These are phyloP conservation scores for Gentiana macrophylla DNA, from an alignment of 257 asterid genomes.

Conservation along the genomic window DNA sequence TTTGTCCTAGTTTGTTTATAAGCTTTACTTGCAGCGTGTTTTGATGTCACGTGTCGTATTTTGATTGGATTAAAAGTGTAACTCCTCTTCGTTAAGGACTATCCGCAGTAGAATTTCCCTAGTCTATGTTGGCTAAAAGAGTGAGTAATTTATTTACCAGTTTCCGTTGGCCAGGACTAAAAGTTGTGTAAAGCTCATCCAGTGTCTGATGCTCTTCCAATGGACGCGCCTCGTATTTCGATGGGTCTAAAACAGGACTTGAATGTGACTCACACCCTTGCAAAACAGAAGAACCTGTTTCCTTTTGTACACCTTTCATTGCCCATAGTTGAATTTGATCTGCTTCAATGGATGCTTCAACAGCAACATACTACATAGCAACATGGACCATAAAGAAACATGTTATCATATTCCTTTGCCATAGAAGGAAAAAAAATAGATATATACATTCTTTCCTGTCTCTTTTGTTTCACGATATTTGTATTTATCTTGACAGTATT, in stretches of 20 bases:
- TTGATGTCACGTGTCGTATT: too few species aligned
- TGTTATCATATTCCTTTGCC: background rate
- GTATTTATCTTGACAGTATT: too few species aligned
- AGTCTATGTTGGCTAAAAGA: too few species aligned
- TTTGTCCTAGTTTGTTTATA: too few species aligned
- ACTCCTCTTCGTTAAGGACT: too few species aligned
- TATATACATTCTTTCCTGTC: too few species aligned
- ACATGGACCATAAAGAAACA: conserved; percentile 4
- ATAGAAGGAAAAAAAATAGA: background rate
- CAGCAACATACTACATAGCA: conserved; percentile 69
- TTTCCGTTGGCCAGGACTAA: conserved; percentile 45
- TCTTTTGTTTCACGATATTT: too few species aligned
- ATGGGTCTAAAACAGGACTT: conserved; percentile 22
- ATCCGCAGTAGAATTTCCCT: too few species aligned
- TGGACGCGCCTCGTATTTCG: conserved; percentile 30
- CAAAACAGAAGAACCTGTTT: conserved; percentile 8
- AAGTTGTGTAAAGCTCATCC: conserved; percentile 54
- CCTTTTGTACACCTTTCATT: conserved; percentile 32
- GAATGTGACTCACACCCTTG: conserved; percentile 13
- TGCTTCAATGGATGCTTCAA: conserved; percentile 66
- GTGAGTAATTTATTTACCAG: conserved; percentile 31
- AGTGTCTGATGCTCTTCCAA: conserved; percentile 59
- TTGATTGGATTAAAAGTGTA: too few species aligned
- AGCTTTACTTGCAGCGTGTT: too few species aligned
- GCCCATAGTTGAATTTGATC: conserved; percentile 61